Percentiles rank a stretch among this genome's conserved stretches.
These are phyloP conservation scores for Crithidia bombi DNA, from an alignment of 208 protist species.

Conservation along the genomic window DNA sequence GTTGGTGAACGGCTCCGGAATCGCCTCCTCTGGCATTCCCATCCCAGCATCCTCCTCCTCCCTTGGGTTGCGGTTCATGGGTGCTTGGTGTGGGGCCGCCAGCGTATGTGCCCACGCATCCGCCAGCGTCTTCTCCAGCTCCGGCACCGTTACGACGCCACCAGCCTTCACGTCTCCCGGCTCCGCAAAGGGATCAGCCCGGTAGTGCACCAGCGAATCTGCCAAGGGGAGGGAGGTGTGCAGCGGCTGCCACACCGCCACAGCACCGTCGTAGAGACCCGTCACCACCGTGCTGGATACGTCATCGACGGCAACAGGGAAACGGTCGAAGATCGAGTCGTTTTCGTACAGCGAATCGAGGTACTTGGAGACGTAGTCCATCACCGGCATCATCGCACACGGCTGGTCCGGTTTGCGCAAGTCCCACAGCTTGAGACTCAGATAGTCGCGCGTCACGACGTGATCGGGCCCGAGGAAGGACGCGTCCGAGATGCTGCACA, in stretches of 20 bases:
- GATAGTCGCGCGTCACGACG: slow-evolving; percentile 87
- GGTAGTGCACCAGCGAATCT: slow-evolving; percentile 68
- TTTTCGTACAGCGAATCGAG: slow-evolving; percentile 80
- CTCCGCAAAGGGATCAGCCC: slow-evolving; percentile 51
- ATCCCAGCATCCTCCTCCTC: slow-evolving; percentile 12
- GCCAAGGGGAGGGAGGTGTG: slow-evolving; percentile 20
- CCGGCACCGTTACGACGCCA: slow-evolving; percentile 45
- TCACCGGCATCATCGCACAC: slow-evolving; percentile 68
- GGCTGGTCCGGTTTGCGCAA: slow-evolving; percentile 62
- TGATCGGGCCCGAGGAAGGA: slow-evolving; percentile 80
- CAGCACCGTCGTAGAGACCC: slow-evolving; percentile 84
- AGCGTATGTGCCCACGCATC: slow-evolving; percentile 41
- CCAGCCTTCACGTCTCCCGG: slow-evolving; percentile 29
- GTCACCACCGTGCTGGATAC: slow-evolving; percentile 79
- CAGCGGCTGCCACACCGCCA: slow-evolving; percentile 88
- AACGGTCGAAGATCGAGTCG: slow-evolving; percentile 89
- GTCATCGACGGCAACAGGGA: slow-evolving; percentile 82
- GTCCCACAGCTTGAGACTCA: slow-evolving; percentile 90
- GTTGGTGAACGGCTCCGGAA: slow-evolving; percentile 79
- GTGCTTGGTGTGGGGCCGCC: slow-evolving; percentile 2
- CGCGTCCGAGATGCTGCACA: slow-evolving; percentile 84
- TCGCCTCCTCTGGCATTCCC: slow-evolving; percentile 28
- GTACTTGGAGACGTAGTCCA: slow-evolving; percentile 73
- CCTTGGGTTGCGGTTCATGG: background rate
- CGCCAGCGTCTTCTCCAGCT: slow-evolving; percentile 54